phyloP scores from a whole-genome alignment of 1,284 basidiomycete species.

The Ceratobasidium sp. region DNA sequence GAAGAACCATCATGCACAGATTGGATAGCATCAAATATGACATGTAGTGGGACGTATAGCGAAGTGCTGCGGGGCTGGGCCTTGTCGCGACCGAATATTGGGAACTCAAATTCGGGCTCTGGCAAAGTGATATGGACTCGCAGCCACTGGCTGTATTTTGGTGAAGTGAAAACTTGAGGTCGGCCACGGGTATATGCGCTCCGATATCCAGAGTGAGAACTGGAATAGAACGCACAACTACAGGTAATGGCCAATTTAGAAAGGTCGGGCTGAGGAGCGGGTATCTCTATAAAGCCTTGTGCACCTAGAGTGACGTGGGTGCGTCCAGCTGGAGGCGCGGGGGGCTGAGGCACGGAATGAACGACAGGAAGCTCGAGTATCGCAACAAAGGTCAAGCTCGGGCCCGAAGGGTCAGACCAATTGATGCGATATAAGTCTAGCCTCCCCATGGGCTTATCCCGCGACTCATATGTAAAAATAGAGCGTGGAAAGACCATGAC shows the following conservation, averaged over 20 bases:
- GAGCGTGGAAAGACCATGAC: not conserved
- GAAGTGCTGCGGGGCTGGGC: too few relatives aligned
- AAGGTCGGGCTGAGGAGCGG: not conserved
- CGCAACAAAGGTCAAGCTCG: not conserved
- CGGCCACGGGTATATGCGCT: not conserved
- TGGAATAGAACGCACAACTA: not conserved
- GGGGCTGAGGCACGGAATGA: not conserved
- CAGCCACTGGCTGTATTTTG: not conserved
- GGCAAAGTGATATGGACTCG: too few relatives aligned
- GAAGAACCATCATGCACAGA: too few relatives aligned
- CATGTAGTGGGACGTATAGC: not conserved
- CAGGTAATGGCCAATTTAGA: not conserved
- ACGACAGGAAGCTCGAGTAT: not conserved
- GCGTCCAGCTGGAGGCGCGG: not conserved
- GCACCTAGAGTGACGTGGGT: not conserved
- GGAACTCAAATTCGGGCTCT: too few relatives aligned
- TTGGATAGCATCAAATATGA: not conserved
- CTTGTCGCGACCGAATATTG: too few relatives aligned
- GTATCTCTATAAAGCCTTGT: not conserved
- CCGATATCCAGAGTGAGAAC: not conserved
- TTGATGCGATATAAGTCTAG: not conserved
- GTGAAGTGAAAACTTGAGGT: not conserved
- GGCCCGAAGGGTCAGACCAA: not conserved
- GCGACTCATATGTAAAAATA: not conserved
- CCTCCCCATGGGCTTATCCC: not conserved